Percentiles rank a stretch among this genome's conserved stretches.
phyloP scores from a whole-genome alignment of 2,329 filamentous ascomycete species.

The Coleophoma eucalyptorum region DNA sequence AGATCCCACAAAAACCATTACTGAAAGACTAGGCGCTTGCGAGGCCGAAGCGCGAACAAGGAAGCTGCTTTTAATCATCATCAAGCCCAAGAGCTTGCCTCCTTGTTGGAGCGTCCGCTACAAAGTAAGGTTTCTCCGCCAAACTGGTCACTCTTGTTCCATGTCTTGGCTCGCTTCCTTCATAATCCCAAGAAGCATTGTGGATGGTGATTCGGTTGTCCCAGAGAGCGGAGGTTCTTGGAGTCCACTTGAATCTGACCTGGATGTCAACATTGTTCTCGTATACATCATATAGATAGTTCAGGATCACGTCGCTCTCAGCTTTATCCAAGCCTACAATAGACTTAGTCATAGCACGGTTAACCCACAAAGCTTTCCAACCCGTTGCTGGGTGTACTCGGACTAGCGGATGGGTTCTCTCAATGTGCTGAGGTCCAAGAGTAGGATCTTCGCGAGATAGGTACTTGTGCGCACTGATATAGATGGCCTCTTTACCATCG shows the following conservation, averaged over 20 bases:
- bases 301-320: conserved; percentile 65
- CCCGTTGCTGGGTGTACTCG: conserved; percentile 69
- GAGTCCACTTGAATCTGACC: conserved; percentile 68
- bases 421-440: conserved; percentile 61
- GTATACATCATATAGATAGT: conserved; percentile 65
- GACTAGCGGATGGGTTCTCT: conserved; percentile 65
- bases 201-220: conserved; percentile 73
- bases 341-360: conserved; percentile 62
- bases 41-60: too few species aligned
- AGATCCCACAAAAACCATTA: too few species aligned
- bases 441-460: conserved; percentile 59
- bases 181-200: conserved; percentile 73
- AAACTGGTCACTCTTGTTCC: conserved; percentile 69
- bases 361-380: conserved; percentile 72
- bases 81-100: conserved; percentile 63
- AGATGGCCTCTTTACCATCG: conserved; percentile 62
- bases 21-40: too few species aligned
- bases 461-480: conserved; percentile 62
- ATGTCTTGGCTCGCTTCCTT: conserved; percentile 61
- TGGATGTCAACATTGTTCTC: conserved; percentile 68
- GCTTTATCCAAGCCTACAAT: conserved; percentile 67
- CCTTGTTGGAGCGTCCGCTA: conserved; percentile 59
- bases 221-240: conserved; percentile 64
- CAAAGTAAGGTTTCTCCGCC: conserved; percentile 69
- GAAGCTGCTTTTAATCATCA: conserved; percentile 32